phyloP scores from a whole-genome alignment of 768 basidiomycete genomes.

The Leccinum imitatum region DNA sequence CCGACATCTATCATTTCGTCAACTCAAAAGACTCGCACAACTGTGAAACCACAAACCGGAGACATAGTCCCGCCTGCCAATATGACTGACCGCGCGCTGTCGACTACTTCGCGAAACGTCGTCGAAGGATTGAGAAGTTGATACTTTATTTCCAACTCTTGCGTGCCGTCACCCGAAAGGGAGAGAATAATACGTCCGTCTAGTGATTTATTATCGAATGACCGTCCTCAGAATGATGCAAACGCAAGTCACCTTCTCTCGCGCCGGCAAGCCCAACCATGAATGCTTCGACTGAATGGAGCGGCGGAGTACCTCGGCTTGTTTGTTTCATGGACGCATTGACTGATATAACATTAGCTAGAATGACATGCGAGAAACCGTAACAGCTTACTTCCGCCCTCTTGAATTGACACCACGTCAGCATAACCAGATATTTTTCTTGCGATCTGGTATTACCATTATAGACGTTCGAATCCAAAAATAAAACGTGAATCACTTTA shows the following conservation, averaged over 20 bases:
- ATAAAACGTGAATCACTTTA: constrained; percentile 62
- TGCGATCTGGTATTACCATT: constrained; percentile 46
- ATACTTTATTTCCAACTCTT: constrained; percentile 73
- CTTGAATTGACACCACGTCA: constrained; percentile 54
- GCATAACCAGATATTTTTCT: constrained; percentile 86
- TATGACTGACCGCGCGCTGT: constrained; percentile 78
- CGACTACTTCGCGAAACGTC: constrained; percentile 80
- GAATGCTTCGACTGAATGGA: constrained; percentile 81
- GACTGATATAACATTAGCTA: constrained; percentile 9
- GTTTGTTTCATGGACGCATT: constrained; percentile 3
- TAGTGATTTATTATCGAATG: constrained; percentile 28
- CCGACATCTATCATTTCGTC: constrained; percentile 63
- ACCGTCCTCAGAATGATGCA: not conserved
- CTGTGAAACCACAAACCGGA: constrained; percentile 57
- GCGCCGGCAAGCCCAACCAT: constrained; percentile 73
- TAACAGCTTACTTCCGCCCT: constrained; percentile 27
- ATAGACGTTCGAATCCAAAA: not conserved
- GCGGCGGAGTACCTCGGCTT: constrained; percentile 60
- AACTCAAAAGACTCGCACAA: constrained; percentile 1
- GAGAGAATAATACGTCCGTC: constrained; percentile 78
- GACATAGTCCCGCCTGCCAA: constrained; percentile 98
- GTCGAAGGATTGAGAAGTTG: constrained; percentile 91
- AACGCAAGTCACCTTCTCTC: constrained; percentile 55
- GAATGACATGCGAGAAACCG: not conserved
- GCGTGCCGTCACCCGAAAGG: constrained; percentile 35